Conservation (phyloP, 495 filamentous ascomycete species). For the Penicillium psychrofluorescens region DNA sequence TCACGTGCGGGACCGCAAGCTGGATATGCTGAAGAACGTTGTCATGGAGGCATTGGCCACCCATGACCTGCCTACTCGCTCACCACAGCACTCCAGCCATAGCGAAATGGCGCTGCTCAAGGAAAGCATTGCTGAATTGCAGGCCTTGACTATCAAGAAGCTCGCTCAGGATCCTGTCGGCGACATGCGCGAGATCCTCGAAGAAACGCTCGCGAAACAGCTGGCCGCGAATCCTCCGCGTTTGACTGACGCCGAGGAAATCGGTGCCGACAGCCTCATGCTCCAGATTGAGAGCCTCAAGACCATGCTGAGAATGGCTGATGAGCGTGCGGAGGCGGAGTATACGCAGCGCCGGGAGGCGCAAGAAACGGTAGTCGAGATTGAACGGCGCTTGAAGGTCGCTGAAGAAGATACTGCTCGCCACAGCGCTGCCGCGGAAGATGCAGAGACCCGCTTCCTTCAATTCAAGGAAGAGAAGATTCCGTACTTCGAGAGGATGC, state of each 20-base stretch:
- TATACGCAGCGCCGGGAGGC: constrained; percentile 56
- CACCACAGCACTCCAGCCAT: constrained; percentile 27
- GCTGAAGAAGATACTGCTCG: constrained; percentile 66
- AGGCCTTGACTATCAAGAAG: constrained; percentile 34
- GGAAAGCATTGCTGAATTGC: constrained; percentile 52
- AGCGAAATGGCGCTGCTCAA: constrained; percentile 46
- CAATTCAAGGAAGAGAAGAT: constrained; percentile 48
- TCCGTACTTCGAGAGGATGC: constrained; percentile 39
- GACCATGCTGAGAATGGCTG: constrained; percentile 43
- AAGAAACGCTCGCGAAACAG: constrained; percentile 38
- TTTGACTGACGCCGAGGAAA: constrained; percentile 36
- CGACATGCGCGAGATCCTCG: constrained; percentile 38
- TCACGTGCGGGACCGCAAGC: constrained; percentile 60
- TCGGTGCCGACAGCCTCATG: constrained; percentile 44
- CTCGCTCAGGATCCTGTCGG: constrained; percentile 29
- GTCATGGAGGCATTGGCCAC: constrained; percentile 71
- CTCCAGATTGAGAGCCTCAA: constrained; percentile 47
- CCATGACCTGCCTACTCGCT: constrained; percentile 32
- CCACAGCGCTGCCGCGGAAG: constrained; percentile 61
- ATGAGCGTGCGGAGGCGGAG: constrained; percentile 52
- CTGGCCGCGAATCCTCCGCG: constrained; percentile 23
- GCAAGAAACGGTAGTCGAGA: constrained; percentile 66
- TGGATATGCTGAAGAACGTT: constrained; percentile 75
- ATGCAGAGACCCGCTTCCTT: constrained; percentile 50
- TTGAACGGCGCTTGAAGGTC: constrained; percentile 60